Evolutionary conservation across 2,329 filamentous ascomycete species (phyloP), one percentile per base, ranked within the genome.

Genomic region (Talaromyces sp.): DNA sequence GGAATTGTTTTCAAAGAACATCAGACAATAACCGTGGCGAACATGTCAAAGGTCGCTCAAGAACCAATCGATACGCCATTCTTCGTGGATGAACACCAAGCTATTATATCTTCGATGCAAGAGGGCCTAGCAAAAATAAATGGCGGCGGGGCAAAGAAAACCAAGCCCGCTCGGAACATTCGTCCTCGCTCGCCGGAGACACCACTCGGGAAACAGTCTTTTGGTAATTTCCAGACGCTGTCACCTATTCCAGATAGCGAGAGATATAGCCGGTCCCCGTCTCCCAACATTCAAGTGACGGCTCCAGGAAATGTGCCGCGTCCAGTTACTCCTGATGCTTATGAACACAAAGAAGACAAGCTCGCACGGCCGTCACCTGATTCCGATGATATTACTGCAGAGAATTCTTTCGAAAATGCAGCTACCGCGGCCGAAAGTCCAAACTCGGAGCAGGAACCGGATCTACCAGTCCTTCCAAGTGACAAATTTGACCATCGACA

Each of bases 11-110:
- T 78, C 61, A 73, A 69, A 34, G 69, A 76, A 51, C 76, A 78
- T 59, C 73, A 76, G 59, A 50, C 68, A n/a, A 67, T 78, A 54
- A 75, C 71, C 4, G 67, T 78, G 53, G 73, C 75, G 16, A 76
- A 73, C 50, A 73, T 75, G 59, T 70, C 73, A n/a, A 73, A 70
- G 59, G 65, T 69, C 12, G 68, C 73, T 28, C 74, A 68, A 27
- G 69, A 75, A 52, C 67, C 72, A 6, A 67, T 66, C 4, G 67
- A 68, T 40, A 64, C 65, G 5, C 65, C 60, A 5, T 56, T 63
- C 42, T 59, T 61, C 16, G 63, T 70, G 31, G 68, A 64, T 42
- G 64, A 68, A 33, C 74, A 78, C 61, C 67, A 68, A 57, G 66
- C 68, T 12, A 66, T 78, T 9, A 64, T 78, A 27, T 67, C 67